Base-by-base conservation (phyloP, 805 yeast genomes). In the Teunomyces pallodes region DNA sequence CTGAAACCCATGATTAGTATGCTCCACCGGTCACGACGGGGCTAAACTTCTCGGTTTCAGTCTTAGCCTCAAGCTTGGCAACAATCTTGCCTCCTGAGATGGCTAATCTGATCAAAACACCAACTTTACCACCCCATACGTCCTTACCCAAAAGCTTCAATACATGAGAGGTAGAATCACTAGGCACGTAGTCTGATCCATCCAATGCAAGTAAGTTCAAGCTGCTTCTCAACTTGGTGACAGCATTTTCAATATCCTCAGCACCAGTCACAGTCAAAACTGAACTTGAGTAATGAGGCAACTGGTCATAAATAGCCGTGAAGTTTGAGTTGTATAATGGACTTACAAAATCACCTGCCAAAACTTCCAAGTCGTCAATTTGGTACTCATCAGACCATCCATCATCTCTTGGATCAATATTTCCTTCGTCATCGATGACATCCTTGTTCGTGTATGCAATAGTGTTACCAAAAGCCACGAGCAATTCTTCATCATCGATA, bases 301-400 rank as follows among this genome's bases (percentile, higher is more conserved):
- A 75, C 66, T 83, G 89, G 58, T 88, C 96, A 75, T 86, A 90
- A 33, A 80, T 72, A 38, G 79, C 74, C 5, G 85, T 80, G 64
- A 90, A 90, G 68, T 84, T 81, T 38, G 94, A 89, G 53, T 85
- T 80, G 64, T 81, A 89, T 20, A 90, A 75, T 45, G 96, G 96
- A 46, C 74, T 69, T 49, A 90, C 76, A 68, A 83, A 92, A 65
- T 90, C 97, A 32, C 96, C 96, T 8, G 94, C 83, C 6, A 70
- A 69, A 47, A 92, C 64, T 49, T 80, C 82, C 59, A 90, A 74
- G 49, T 85, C 86, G 67, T 90, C 97, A 55, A 94, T 81, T 64
- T 86, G 94, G 69, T 92, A 94, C 68, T 91, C 96, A 67, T 94
- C 98, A 55, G 86, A 87, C 77, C 85, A 88, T 13, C 97, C 97